Evolutionary conservation across 2,329 filamentous ascomycete species (phyloP).

Genomic region (Acrocalymma vagum): DNA sequence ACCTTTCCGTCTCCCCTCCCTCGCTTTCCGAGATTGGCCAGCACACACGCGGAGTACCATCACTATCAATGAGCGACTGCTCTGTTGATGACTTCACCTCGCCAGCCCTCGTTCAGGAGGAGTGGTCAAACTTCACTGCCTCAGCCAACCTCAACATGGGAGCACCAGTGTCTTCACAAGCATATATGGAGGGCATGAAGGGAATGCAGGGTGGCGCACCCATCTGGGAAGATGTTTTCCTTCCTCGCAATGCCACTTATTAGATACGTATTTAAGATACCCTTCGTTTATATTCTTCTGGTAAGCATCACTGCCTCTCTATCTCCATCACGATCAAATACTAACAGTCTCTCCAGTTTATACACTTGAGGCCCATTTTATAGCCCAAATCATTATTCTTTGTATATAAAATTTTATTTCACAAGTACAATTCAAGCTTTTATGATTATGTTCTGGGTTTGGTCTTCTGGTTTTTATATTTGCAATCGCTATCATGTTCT

Average conservation of each 20-base stretch:
- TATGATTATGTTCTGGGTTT: too few species aligned
- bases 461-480: too few species aligned
- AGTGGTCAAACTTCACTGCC: slow-evolving; percentile 58
- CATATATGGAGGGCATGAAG: slow-evolving; percentile 52
- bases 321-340: slow-evolving; percentile 30
- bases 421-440: too few species aligned
- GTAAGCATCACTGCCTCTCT: too few species aligned
- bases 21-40: slow-evolving; percentile 19
- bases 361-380: neutral
- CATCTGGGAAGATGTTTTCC: slow-evolving; percentile 55
- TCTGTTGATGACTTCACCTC: slow-evolving; percentile 33
- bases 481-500: too few species aligned
- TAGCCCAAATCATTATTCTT: slow-evolving; percentile 4
- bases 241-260: slow-evolving; percentile 54
- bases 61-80: slow-evolving; percentile 34
- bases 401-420: too few species aligned
- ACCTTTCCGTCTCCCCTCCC: slow-evolving; percentile 25
- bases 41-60: slow-evolving; percentile 27
- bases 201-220: slow-evolving; percentile 22
- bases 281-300: too few species aligned
- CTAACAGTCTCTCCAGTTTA: slow-evolving; percentile 38
- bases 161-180: slow-evolving; percentile 26
- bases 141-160: slow-evolving; percentile 50
- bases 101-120: slow-evolving; percentile 50
- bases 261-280: slow-evolving; percentile 5